Percentiles rank a stretch among this genome's conserved stretches.
Evolutionary conservation across 225 moss, liverwort and hornwort species (phyloP).

Genomic region (Marchantia paleacea): DNA sequence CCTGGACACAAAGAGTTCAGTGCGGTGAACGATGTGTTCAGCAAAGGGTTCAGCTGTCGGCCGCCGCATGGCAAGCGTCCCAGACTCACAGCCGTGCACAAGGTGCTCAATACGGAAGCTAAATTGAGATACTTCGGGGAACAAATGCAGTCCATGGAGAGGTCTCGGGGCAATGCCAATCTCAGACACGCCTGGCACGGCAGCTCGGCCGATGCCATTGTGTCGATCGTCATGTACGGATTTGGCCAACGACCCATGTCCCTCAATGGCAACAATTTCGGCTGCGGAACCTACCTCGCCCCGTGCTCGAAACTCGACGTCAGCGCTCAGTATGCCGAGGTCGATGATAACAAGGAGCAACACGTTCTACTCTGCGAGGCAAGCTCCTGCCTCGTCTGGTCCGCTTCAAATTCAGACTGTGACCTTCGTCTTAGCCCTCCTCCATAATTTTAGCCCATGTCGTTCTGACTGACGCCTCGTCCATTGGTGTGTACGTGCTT

Average conservation of each 20-base stretch:
- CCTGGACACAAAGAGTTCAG: conserved; percentile 11
- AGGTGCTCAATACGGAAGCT: conserved; percentile 17
- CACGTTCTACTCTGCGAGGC: conserved; percentile 33
- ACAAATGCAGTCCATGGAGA: conserved; percentile 15
- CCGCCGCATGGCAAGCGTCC: not conserved
- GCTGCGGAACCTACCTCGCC: conserved; percentile 28
- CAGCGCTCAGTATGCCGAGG: conserved; percentile 9
- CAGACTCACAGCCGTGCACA: conserved; percentile 29
- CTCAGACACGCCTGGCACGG: conserved; percentile 31
- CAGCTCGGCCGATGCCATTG: conserved; percentile 24
- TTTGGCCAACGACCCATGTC: conserved; percentile 24
- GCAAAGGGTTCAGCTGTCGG: conserved; percentile 15
- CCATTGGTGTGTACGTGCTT: not conserved
- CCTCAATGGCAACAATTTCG: conserved; percentile 19
- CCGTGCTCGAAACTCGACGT: conserved; percentile 16
- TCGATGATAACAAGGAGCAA: conserved; percentile 24
- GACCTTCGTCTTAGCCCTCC: too few relatives aligned
- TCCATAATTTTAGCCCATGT: not conserved
- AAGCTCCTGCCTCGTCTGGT: not conserved
- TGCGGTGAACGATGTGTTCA: conserved; percentile 19
- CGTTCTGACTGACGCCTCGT: not conserved
- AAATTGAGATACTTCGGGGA: conserved; percentile 26
- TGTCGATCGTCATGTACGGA: conserved; percentile 30
- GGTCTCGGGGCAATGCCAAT: conserved; percentile 24
- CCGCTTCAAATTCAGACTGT: too few relatives aligned